Evolutionary conservation across 139 green algal species (phyloP).

Genomic region (Eudorina sp.): DNA sequence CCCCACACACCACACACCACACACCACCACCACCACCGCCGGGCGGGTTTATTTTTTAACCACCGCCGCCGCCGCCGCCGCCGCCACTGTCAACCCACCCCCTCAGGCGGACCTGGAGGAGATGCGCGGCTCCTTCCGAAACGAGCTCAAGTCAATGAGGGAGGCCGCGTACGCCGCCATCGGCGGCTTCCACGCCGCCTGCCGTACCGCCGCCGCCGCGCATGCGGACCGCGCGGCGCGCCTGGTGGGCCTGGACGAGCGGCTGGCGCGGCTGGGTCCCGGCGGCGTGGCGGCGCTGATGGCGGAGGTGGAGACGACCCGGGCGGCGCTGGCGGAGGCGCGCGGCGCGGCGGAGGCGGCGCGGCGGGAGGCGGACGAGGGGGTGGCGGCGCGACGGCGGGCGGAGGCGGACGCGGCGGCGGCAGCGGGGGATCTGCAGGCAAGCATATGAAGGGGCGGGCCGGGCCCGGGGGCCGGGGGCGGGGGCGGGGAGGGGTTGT

Average conservation of each 20-base stretch:
- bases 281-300: conserved; percentile 16
- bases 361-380: background rate
- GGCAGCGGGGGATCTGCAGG: conserved; percentile 13
- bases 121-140: background rate
- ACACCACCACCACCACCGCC: too few species aligned
- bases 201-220: background rate
- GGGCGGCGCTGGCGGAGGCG: conserved; percentile 12
- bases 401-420: conserved; percentile 20
- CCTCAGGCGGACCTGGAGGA: background rate
- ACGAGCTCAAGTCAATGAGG: conserved; percentile 1
- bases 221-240: background rate
- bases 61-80: too few species aligned
- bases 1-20: too few species aligned
- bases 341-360: background rate
- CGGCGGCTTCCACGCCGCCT: conserved; percentile 39
- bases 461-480: too few species aligned
- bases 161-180: conserved; percentile 44
- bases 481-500: too few species aligned
- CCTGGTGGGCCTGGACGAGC: conserved; percentile 1
- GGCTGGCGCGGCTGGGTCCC: conserved; percentile 12
- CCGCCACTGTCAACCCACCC: too few species aligned
- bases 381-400: background rate
- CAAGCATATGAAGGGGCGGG: too few species aligned
- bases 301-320: conserved; percentile 3
- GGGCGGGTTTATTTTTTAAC: too few species aligned